A percentile compares a stretch with the other conserved stretches of the same genome.
These are phyloP conservation scores for Cladochytrium replicatum DNA, from an alignment of 192 early-diverging fungal genomes.

Conservation along the genomic window DNA sequence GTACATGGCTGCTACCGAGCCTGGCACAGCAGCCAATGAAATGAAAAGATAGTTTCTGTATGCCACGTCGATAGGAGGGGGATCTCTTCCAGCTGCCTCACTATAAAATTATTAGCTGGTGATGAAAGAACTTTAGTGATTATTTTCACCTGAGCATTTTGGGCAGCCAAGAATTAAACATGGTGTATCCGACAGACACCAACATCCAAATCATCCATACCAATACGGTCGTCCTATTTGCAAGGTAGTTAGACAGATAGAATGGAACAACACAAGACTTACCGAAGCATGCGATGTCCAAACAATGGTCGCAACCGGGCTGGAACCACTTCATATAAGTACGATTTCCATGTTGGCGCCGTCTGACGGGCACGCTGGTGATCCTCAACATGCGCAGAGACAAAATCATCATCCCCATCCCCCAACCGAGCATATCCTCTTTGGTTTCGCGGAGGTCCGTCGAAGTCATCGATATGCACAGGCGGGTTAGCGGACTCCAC, in stretches of 20 bases:
- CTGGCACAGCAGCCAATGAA: slow-evolving; percentile 66
- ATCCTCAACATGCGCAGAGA: too few relatives aligned
- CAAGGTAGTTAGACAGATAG: slow-evolving; percentile 36
- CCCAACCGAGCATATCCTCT: too few relatives aligned
- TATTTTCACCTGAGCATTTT: slow-evolving; percentile 55
- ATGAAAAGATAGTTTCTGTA: slow-evolving; percentile 69
- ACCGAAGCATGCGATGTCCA: too few relatives aligned
- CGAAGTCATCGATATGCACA: too few relatives aligned
- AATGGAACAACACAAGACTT: too few relatives aligned
- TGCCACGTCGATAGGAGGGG: slow-evolving; percentile 37
- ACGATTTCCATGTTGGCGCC: too few relatives aligned
- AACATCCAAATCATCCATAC: slow-evolving; percentile 72
- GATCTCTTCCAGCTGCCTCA: not conserved
- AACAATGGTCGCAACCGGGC: too few relatives aligned
- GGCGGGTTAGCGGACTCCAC: too few relatives aligned
- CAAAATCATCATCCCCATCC: too few relatives aligned
- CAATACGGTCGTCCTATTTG: slow-evolving; percentile 57
- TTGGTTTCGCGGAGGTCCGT: too few relatives aligned
- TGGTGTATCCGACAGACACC: slow-evolving; percentile 69
- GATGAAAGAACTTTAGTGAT: not conserved
- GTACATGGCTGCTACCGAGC: slow-evolving; percentile 53
- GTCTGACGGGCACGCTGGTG: too few relatives aligned
- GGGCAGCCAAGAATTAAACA: slow-evolving; percentile 80
- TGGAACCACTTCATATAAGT: too few relatives aligned
- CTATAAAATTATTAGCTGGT: not conserved